Evolutionary conservation across 2,329 filamentous ascomycete genomes (phyloP).

Genomic region (Dothidotthia symphoricarpi): DNA sequence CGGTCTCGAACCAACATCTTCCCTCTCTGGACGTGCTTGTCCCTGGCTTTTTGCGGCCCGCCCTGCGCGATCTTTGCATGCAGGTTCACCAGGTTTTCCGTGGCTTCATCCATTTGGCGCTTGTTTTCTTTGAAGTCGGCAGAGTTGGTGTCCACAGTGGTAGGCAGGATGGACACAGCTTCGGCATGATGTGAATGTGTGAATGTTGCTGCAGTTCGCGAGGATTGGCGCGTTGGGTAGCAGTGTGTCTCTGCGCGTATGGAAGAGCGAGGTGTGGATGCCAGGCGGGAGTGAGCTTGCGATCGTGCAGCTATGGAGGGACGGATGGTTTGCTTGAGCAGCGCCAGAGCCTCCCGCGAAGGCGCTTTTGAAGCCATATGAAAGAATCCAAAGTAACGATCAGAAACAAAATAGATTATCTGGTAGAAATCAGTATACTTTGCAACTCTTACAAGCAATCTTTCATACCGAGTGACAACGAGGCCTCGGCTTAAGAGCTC

Average conservation of each 20-base stretch:
- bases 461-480: no score
- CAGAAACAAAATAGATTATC: no score
- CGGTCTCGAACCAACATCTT: conserved; percentile 95
- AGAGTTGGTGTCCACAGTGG: conserved; percentile 72
- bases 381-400: no score
- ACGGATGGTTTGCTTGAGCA: conserved; percentile 35
- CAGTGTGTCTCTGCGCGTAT: conserved; percentile 17
- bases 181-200: conserved; percentile 77
- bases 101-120: conserved; percentile 70
- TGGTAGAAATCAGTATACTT: no score
- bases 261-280: conserved; percentile 13
- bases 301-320: conserved; percentile 23
- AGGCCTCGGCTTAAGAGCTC: no score
- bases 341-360: conserved; percentile 35
- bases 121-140: conserved; percentile 80
- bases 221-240: conserved; percentile 8
- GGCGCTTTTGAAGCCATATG: conserved; percentile 37
- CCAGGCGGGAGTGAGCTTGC: conserved; percentile 23
- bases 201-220: conserved; percentile 65
- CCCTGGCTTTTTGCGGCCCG: conserved; percentile 75
- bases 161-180: conserved; percentile 77
- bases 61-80: conserved; percentile 71
- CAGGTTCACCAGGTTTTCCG: conserved; percentile 65
- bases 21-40: conserved; percentile 81
- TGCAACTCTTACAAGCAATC: no score